phyloP scores from a whole-genome alignment of 2,329 filamentous ascomycete genomes.

The Herpotrichia juniperi region DNA sequence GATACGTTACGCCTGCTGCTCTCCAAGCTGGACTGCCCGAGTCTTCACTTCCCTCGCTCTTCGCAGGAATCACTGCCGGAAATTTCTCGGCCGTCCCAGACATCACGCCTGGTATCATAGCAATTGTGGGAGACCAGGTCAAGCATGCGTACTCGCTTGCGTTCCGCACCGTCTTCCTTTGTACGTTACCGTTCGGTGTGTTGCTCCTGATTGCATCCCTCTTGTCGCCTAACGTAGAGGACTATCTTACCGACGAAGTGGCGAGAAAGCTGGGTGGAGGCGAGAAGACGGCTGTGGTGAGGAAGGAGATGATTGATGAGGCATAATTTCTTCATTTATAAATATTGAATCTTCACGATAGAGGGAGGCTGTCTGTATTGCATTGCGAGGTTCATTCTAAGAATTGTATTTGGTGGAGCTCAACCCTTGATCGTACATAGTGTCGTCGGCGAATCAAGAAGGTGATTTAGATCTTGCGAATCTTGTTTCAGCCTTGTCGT shows the following conservation, averaged over 20 bases:
- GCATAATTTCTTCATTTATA: too few relatives aligned
- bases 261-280: constrained; percentile 50
- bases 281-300: constrained; percentile 17
- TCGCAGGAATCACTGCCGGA: constrained; percentile 28
- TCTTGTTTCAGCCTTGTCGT: neutral
- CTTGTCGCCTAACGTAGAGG: constrained; percentile 51
- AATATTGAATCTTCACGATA: too few relatives aligned
- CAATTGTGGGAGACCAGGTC: constrained; percentile 39
- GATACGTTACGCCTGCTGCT: constrained; percentile 32
- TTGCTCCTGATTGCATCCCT: constrained; percentile 46
- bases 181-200: constrained; percentile 44
- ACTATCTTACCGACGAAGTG: constrained; percentile 52
- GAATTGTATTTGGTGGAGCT: too few relatives aligned
- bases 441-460: too few relatives aligned
- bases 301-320: constrained; percentile 24
- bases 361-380: too few relatives aligned
- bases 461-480: too few relatives aligned
- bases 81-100: constrained; percentile 32
- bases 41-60: constrained; percentile 25
- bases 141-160: constrained; percentile 52
- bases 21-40: constrained; percentile 29
- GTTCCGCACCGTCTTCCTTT: constrained; percentile 55
- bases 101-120: constrained; percentile 31
- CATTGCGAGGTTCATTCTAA: too few relatives aligned
- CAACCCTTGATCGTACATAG: too few relatives aligned